These are phyloP conservation scores for Sordaria brevicollis DNA, from an alignment of 495 filamentous ascomycete species.

Conservation along the genomic window DNA sequence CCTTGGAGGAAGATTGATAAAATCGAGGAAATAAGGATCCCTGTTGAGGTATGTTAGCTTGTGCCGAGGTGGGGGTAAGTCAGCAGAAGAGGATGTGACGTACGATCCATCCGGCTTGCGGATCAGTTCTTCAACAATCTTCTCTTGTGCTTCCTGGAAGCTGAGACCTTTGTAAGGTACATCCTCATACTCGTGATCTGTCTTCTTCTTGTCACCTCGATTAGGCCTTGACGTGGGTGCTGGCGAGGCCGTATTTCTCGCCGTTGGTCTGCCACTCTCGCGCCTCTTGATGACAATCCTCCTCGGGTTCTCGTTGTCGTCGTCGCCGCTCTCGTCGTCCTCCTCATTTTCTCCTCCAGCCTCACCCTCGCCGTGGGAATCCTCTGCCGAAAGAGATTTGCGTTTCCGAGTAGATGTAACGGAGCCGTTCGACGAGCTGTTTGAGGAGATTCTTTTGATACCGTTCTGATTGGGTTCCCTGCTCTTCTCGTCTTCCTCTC, in stretches of 20 bases:
- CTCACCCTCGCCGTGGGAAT: conserved; percentile 17
- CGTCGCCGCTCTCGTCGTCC: conserved; percentile 23
- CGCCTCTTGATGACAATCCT: conserved; percentile 22
- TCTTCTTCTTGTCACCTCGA: conserved; percentile 18
- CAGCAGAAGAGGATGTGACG: conserved; percentile 20
- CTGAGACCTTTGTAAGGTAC: conserved; percentile 50
- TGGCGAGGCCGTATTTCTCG: background rate
- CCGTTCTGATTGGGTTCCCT: background rate
- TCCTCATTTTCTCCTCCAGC: conserved; percentile 17
- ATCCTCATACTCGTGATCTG: conserved; percentile 42
- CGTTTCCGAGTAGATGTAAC: conserved; percentile 3
- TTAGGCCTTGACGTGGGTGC: conserved; percentile 1
- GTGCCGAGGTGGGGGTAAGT: background rate
- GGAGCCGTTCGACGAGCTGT: background rate
- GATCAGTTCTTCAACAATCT: conserved; percentile 60
- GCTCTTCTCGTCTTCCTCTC: conserved; percentile 19
- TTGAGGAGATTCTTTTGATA: background rate
- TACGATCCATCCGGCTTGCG: conserved; percentile 51
- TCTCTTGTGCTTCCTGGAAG: conserved; percentile 74
- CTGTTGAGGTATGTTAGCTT: conserved; percentile 31
- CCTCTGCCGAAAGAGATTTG: conserved; percentile 8
- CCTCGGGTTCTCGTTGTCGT: conserved; percentile 19
- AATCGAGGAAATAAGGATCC: conserved; percentile 48
- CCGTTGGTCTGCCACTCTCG: conserved; percentile 16
- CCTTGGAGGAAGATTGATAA: conserved; percentile 55